Evolutionary conservation across 2,329 filamentous ascomycete species (phyloP).

Genomic region (Colletotrichum gigasporum): DNA sequence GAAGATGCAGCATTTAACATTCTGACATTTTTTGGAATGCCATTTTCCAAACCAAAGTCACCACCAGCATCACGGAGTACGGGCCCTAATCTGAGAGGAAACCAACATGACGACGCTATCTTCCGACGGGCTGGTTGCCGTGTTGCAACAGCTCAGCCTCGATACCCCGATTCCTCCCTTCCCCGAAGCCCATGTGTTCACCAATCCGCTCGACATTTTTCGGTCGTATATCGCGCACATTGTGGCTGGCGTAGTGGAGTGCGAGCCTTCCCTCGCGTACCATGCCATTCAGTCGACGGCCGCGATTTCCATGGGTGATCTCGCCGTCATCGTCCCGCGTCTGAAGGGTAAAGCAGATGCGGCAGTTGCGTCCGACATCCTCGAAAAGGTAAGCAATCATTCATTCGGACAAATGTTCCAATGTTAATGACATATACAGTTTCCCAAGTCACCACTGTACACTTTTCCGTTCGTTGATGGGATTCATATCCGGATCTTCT

Average conservation of each 20-base stretch:
- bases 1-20: too few species aligned
- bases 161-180: conserved; percentile 39
- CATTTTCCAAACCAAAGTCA: too few species aligned
- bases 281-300: conserved; percentile 41
- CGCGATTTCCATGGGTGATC: conserved; percentile 39
- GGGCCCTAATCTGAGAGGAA: too few species aligned
- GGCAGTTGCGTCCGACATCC: conserved; percentile 7
- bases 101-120: conserved; percentile 64
- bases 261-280: conserved; percentile 37
- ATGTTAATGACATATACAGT: conserved; percentile 49
- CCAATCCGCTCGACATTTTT: conserved; percentile 42
- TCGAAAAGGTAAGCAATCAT: not conserved
- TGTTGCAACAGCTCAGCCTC: conserved; percentile 63
- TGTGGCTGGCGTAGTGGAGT: conserved; percentile 32
- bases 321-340: conserved; percentile 42
- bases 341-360: conserved; percentile 37
- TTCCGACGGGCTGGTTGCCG: conserved; percentile 68
- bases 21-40: too few species aligned
- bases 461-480: conserved; percentile 63
- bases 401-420: too few species aligned
- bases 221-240: conserved; percentile 39
- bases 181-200: conserved; percentile 36
- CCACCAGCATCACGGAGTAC: too few species aligned
- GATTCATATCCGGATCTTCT: conserved; percentile 73
- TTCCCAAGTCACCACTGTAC: conserved; percentile 67